A percentile compares a stretch with the other conserved stretches of the same genome.
phyloP scores from a whole-genome alignment of 83 land plant species.

The Picea engelmannii region DNA sequence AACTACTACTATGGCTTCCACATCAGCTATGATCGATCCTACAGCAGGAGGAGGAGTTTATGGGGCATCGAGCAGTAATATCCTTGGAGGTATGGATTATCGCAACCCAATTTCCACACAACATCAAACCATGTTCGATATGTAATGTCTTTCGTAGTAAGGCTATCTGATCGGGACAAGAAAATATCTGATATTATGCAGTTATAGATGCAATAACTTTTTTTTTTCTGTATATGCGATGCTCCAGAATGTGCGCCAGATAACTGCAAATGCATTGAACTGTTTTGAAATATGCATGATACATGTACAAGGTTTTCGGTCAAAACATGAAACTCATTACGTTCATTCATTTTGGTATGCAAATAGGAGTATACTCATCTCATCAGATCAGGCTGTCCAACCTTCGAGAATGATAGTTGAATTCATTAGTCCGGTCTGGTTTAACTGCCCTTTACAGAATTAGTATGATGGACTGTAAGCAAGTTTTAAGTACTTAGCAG shows the following conservation, averaged over 20 bases:
- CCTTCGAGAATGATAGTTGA: no score
- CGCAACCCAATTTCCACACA: background rate
- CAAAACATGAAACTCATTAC: background rate
- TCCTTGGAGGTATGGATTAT: constrained; percentile 42
- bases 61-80: constrained; percentile 26
- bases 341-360: background rate
- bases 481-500: no score
- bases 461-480: no score
- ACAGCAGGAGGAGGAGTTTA: constrained; percentile 27
- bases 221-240: background rate
- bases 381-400: no score
- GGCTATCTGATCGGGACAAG: no score
- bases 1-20: constrained; percentile 18
- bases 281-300: background rate
- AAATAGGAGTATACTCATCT: no score
- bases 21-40: constrained; percentile 34
- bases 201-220: background rate
- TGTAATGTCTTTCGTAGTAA: no score
- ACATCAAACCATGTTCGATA: no score
- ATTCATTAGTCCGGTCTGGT: no score
- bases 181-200: background rate
- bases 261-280: background rate
- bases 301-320: constrained; percentile 3
- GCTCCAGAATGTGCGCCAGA: background rate
- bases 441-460: no score